Percentiles rank a stretch among this genome's conserved stretches.
Evolutionary conservation across 1,139 yeast species (phyloP).

Genomic region (Zygosaccharomyces pseudobailii): DNA sequence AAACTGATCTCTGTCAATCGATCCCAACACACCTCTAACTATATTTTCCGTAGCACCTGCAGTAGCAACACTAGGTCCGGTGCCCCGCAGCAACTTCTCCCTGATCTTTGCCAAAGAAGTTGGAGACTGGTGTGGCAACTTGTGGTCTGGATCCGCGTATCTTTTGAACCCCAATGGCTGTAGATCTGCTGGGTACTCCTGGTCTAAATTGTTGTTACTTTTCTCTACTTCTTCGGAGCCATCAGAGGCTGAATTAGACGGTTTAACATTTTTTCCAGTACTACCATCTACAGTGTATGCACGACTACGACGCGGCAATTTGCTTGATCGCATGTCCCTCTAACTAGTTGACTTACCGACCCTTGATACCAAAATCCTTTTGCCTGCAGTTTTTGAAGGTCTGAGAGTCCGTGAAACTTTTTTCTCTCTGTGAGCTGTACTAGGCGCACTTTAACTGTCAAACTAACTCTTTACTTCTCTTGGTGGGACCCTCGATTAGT

Average conservation of each 20-base stretch:
- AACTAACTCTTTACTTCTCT: not conserved
- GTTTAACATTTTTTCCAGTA: not conserved
- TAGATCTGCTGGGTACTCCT: conserved; percentile 25
- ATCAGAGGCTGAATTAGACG: not conserved
- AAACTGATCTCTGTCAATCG: conserved; percentile 34
- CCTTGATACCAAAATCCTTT: not conserved
- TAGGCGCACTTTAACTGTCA: not conserved
- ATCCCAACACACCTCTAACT: conserved; percentile 14
- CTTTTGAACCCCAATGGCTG: conserved; percentile 27
- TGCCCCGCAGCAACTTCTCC: conserved; percentile 8
- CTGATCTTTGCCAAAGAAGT: conserved; percentile 8
- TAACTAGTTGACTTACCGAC: not conserved
- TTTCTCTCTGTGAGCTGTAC: not conserved
- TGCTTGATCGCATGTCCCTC: not conserved
- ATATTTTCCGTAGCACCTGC: conserved; percentile 3
- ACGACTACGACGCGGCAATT: not conserved
- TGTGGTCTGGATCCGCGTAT: conserved; percentile 4
- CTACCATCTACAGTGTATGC: not conserved
- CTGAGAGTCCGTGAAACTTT: no score
- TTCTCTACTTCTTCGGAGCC: not conserved
- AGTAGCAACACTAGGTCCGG: conserved; percentile 1
- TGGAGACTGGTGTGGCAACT: conserved; percentile 5
- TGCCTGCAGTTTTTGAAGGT: not conserved
- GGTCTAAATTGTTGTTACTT: conserved; percentile 8
- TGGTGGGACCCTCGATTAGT: not conserved